A percentile compares a stretch with the other conserved stretches of the same genome.
These are phyloP conservation scores for Cladorrhinum sp. DNA, from an alignment of 2,329 filamentous ascomycete species.

Conservation along the genomic window DNA sequence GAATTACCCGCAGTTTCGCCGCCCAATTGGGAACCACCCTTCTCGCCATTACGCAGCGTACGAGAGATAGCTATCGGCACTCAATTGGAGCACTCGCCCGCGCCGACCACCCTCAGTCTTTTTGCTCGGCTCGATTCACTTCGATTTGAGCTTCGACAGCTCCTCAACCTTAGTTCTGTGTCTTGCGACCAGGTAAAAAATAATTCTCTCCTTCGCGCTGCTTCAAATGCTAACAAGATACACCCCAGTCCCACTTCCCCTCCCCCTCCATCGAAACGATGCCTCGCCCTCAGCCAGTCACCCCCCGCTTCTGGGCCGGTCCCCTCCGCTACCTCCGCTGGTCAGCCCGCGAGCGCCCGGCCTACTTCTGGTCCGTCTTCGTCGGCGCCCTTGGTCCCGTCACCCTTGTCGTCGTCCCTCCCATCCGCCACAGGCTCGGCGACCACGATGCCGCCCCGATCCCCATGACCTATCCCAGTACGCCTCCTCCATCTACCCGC, in stretches of 20 bases:
- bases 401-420: slow-evolving; percentile 67
- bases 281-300: slow-evolving; percentile 46
- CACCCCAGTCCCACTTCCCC: neutral
- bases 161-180: neutral
- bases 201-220: neutral
- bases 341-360: slow-evolving; percentile 83
- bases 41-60: neutral
- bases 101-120: neutral
- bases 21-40: slow-evolving; percentile 12
- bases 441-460: slow-evolving; percentile 70
- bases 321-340: slow-evolving; percentile 85
- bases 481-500: too few species aligned
- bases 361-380: slow-evolving; percentile 82
- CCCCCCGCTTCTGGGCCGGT: slow-evolving; percentile 77
- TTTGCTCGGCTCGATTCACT: neutral
- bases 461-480: slow-evolving; percentile 92
- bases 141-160: too few species aligned
- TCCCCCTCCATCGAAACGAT: slow-evolving; percentile 45
- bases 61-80: neutral
- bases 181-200: neutral
- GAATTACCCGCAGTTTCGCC: slow-evolving; percentile 24
- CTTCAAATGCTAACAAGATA: neutral
- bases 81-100: slow-evolving; percentile 4
- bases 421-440: slow-evolving; percentile 68
- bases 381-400: slow-evolving; percentile 72